Evolutionary conservation across 768 basidiomycete genomes (phyloP), one percentile per base, ranked within the genome.

Genomic region (Podaxis sp.): DNA sequence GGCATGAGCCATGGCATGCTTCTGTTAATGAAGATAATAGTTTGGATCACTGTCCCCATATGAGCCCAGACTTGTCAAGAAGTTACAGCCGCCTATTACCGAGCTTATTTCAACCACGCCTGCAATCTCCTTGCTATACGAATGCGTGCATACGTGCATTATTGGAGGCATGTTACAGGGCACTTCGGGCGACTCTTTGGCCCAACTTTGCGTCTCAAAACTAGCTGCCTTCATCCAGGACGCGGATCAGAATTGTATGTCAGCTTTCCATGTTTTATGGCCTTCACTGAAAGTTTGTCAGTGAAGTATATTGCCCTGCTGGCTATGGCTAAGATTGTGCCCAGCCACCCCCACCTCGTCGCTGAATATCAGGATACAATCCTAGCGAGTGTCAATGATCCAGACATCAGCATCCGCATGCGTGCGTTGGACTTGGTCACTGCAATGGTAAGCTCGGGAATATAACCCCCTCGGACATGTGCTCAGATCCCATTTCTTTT

Each of bases 91-190:
- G 7, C 97, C 96, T 1, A 92, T 99, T 64, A 97, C 95, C 0
- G 92, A 96, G 63, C 86, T 99, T 59, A 99, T 99, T 60, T 91
- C 93, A 0, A 97, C 93, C 0, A 99, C 97, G 0, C 87, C 92
- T 2, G 97, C 97, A 0, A 96, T 99, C 42, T 98, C 96, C 24
- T 79, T 99, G 24, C 77, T 99, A 13, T 99, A 99, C 72, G 97
- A 99, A 78, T 99, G 97, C 74, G 96, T 99, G 0, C 92, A 95
- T 68, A 99, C 97, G 0, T 98, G 95, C 69, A 99, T 99, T 67
- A 94, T 94, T 11, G 96, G 97, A 8, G 95, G 93, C 6, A 98
- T 99, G 93, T 82, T 99, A 9, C 89, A 89, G 67, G 90, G 89
- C 3, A 62, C 85, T 22, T 85, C 89, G 33, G 94, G 93, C 11